These are phyloP conservation scores for Raphanus hybrid DNA, from an alignment of 441 rosid species.

Conservation along the genomic window DNA sequence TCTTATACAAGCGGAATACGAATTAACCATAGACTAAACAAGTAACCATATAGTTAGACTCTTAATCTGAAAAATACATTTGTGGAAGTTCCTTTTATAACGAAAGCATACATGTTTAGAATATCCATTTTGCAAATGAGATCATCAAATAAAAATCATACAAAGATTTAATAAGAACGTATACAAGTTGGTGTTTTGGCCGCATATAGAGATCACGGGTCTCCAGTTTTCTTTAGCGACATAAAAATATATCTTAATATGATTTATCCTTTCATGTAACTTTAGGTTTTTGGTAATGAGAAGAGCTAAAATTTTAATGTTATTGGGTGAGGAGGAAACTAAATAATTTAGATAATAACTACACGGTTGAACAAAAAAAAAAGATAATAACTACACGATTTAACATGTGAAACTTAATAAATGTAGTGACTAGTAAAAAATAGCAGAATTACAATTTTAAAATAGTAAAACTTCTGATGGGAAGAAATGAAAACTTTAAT, in stretches of 20 bases:
- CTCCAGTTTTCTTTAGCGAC: not conserved
- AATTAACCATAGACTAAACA: too few relatives aligned
- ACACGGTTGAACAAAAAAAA: too few relatives aligned
- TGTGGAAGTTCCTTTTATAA: not conserved
- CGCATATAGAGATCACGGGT: not conserved
- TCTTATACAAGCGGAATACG: too few relatives aligned
- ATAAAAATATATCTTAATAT: not conserved
- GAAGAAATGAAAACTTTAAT: not conserved
- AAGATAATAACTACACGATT: not conserved
- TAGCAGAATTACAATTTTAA: not conserved
- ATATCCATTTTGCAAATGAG: not conserved
- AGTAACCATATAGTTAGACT: too few relatives aligned
- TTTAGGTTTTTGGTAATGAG: not conserved
- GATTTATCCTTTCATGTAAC: not conserved
- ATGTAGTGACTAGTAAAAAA: not conserved
- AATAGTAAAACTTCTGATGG: not conserved
- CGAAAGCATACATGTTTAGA: not conserved
- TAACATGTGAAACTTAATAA: not conserved
- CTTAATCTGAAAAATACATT: not conserved
- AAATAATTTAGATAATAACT: not conserved
- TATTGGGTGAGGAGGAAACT: not conserved
- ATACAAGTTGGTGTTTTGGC: not conserved
- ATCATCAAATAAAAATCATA: not conserved
- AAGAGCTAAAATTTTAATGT: not conserved
- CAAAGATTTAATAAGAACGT: not conserved